phyloP scores from a whole-genome alignment of 2,329 filamentous ascomycete genomes.

The Fusarium liriodendri region DNA sequence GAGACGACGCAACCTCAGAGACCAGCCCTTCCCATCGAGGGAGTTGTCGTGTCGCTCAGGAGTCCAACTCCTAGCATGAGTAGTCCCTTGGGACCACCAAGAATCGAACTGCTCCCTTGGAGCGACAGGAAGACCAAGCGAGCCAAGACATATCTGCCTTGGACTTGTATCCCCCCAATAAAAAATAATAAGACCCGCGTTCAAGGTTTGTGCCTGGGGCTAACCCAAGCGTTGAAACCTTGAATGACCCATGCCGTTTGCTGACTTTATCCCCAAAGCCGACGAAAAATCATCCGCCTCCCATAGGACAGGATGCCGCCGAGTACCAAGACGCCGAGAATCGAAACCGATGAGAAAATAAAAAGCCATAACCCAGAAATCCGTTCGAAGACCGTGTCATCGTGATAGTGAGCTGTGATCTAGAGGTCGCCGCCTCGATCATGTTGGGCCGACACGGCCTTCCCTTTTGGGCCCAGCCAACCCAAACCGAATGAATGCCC shows the following conservation, averaged over 20 bases:
- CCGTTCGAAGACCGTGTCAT: slow-evolving; percentile 46
- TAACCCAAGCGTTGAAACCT: slow-evolving; percentile 6
- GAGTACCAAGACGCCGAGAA: slow-evolving; percentile 41
- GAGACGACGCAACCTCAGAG: slow-evolving; percentile 42
- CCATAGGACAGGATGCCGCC: slow-evolving; percentile 25
- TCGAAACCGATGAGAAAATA: slow-evolving; percentile 28
- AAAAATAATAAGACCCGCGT: slow-evolving; percentile 30
- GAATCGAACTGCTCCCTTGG: slow-evolving; percentile 36
- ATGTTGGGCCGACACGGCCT: slow-evolving; percentile 47
- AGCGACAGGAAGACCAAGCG: slow-evolving; percentile 34
- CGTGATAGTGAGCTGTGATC: slow-evolving; percentile 46
- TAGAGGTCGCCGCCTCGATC: slow-evolving; percentile 48
- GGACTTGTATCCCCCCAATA: slow-evolving; percentile 27
- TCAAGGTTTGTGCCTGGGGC: not conserved
- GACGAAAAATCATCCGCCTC: slow-evolving; percentile 25
- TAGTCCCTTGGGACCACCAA: slow-evolving; percentile 31
- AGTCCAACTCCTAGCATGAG: slow-evolving; percentile 32
- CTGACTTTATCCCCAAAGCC: slow-evolving; percentile 25
- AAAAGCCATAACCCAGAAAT: slow-evolving; percentile 19
- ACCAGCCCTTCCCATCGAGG: slow-evolving; percentile 43
- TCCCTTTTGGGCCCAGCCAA: slow-evolving; percentile 45
- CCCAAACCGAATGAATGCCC: slow-evolving; percentile 38
- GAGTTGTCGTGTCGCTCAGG: slow-evolving; percentile 40
- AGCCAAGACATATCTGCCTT: slow-evolving; percentile 15
- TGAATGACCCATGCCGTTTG: slow-evolving; percentile 6